phyloP scores from a whole-genome alignment of 148 eudicot species.

The Chenopodium formosanum region DNA sequence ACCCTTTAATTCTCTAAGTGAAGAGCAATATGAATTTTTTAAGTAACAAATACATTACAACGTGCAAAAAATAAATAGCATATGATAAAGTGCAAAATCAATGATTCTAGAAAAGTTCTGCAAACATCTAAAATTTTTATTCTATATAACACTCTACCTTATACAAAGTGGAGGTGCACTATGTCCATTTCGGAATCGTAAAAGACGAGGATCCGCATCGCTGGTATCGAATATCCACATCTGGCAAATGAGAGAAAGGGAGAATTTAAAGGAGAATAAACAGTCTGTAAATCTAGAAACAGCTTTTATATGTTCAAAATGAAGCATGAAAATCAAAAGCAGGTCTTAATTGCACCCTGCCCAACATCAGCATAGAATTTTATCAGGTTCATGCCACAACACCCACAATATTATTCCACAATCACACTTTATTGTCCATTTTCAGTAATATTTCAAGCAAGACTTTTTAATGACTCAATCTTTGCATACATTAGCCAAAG shows the following conservation, averaged over 20 bases:
- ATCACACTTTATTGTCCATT: not conserved
- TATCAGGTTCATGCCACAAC: not conserved
- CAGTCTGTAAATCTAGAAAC: not conserved
- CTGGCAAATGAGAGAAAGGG: constrained; percentile 31
- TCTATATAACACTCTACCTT: constrained; percentile 37
- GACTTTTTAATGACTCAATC: not conserved
- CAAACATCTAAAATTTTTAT: not conserved
- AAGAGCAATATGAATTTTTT: not conserved
- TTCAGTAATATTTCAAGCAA: not conserved
- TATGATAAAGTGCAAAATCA: no score
- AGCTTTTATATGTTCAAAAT: not conserved
- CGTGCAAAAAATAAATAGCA: not conserved
- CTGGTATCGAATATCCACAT: constrained; percentile 97
- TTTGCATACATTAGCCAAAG: not conserved
- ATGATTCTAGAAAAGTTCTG: not conserved
- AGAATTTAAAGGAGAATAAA: not conserved
- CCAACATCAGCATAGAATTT: not conserved
- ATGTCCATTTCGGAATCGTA: constrained; percentile 94
- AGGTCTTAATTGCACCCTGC: not conserved
- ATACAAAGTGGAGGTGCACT: constrained; percentile 98
- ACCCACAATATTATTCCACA: not conserved
- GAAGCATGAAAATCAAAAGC: not conserved
- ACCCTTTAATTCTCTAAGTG: not conserved
- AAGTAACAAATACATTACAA: not conserved
- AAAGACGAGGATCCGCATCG: constrained; percentile 93